A percentile compares a stretch with the other conserved stretches of the same genome.
Evolutionary conservation across 257 asterid genomes (phyloP).

Genomic region (Penstemon davidsonii): DNA sequence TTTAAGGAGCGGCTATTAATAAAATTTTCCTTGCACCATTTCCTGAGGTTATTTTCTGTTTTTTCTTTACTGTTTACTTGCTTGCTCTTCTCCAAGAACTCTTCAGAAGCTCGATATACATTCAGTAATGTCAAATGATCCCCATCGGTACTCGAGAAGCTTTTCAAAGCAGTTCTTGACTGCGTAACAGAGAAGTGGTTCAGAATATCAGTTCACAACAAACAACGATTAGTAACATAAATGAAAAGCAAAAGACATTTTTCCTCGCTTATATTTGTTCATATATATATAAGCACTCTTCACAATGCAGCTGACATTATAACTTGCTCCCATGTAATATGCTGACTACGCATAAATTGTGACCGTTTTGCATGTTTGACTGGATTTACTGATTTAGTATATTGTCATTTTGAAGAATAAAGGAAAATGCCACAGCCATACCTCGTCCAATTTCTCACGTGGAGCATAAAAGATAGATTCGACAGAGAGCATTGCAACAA

Average conservation of each 20-base stretch:
- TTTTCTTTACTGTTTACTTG: slow-evolving; percentile 49
- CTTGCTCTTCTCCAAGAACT: slow-evolving; percentile 68
- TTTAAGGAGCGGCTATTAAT: slow-evolving; percentile 85
- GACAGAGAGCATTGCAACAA: slow-evolving; percentile 88
- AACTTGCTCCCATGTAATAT: not conserved
- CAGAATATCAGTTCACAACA: slow-evolving; percentile 30
- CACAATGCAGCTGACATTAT: not conserved
- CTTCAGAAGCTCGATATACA: slow-evolving; percentile 72
- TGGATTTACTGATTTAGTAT: not conserved
- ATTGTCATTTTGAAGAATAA: slow-evolving; percentile 2
- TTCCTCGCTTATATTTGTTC: slow-evolving; percentile 5
- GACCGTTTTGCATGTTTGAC: slow-evolving; percentile 5
- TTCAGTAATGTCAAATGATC: slow-evolving; percentile 88
- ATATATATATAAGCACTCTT: not conserved
- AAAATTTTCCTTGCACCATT: slow-evolving; percentile 94
- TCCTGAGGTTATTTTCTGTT: slow-evolving; percentile 80
- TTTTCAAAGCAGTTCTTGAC: slow-evolving; percentile 78
- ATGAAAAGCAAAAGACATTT: not conserved
- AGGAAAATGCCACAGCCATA: slow-evolving; percentile 31
- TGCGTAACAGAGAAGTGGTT: slow-evolving; percentile 31
- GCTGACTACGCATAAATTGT: not conserved
- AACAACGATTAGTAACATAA: not conserved
- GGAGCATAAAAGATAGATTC: slow-evolving; percentile 92
- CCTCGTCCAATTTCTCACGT: slow-evolving; percentile 96
- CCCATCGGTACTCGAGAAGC: slow-evolving; percentile 84